Percentiles rank a stretch among this genome's conserved stretches.
Evolutionary conservation across 345 rosid species (phyloP).

Genomic region (Adansonia digitata): DNA sequence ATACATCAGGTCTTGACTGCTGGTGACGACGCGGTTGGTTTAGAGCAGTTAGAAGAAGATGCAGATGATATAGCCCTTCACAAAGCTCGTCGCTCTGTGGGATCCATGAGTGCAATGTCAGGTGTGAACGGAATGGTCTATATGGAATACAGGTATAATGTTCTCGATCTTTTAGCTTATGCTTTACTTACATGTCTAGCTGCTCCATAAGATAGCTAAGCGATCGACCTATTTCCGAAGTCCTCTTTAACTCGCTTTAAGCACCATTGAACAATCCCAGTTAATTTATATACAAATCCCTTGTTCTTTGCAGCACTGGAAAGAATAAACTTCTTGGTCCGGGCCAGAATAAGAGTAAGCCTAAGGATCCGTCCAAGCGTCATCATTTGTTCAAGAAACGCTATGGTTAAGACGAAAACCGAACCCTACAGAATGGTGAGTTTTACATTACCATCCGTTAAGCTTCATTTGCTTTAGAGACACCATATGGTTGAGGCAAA

Average conservation of each 20-base stretch:
- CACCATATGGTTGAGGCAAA: background rate
- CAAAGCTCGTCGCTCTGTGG: slow-evolving; percentile 49
- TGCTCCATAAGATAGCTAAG: no score
- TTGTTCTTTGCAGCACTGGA: slow-evolving; percentile 46
- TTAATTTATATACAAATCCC: no score
- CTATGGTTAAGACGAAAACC: slow-evolving; percentile 30
- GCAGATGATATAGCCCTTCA: slow-evolving; percentile 80
- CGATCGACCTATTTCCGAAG: no score
- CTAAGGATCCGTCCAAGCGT: slow-evolving; percentile 78
- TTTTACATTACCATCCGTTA: background rate
- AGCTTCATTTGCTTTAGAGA: background rate
- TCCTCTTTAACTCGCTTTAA: no score
- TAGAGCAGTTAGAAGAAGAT: slow-evolving; percentile 87
- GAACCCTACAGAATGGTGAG: background rate
- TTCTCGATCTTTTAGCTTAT: no score
- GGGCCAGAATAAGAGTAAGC: slow-evolving; percentile 48
- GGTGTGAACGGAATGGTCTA: slow-evolving; percentile 81
- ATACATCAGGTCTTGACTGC: slow-evolving; percentile 66
- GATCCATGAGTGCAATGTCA: slow-evolving; percentile 43
- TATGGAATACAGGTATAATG: no score
- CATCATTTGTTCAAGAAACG: slow-evolving; percentile 70
- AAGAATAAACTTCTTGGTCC: slow-evolving; percentile 33
- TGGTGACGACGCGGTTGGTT: slow-evolving; percentile 77
- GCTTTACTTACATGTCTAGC: no score
- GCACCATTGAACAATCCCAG: no score